Base-by-base conservation (phyloP, 805 yeast genomes). In the Metschnikowia dekortorum region DNA sequence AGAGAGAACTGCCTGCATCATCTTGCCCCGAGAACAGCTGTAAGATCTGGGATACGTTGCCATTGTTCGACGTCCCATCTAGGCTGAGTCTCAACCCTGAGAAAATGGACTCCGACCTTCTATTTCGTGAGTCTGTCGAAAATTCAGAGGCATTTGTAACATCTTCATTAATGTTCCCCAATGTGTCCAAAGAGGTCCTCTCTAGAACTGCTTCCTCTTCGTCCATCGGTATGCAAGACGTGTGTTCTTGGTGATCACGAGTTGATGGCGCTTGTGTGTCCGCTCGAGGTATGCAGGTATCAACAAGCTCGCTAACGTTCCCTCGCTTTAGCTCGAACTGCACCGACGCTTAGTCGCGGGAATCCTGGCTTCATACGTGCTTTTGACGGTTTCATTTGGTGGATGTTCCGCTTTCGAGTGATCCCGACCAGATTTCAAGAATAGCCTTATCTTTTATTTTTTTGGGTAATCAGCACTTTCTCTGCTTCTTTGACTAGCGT, bases 161-260 rank as follows among this genome's bases (percentile, higher is more conserved):
- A 41, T 56, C 60, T 14, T 52, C 61, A 33, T 56, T 56, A 42
- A 56, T 51, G 32, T 55, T 54, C 22, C 56, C 53, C 33, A 53
- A 16, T 4, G 61, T 52, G 11, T 56, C 61, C 16, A 49, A 30
- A 8, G 61, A 56, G 29, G 46, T 51, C 51, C 56, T 47, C 35
- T 52, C 58, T 18, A 39, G 48, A 22, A 47, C 46, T 34, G 49
- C 47, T 38, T 48, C 40, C 22, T 55, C 58, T 22, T 49, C 50
- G 44, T 49, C 54, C 58, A 55, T 55, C 39, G 26, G 50, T 37
- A 16, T 31, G 32, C 39, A 14, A 16, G 16, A 10, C 28, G 14
- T 30, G 29, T 28, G 36, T 38, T 40, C 38, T 37, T 32, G 32
- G 14, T 40, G 33, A 32, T 32, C 16, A 26, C 26, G 39, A 29